phyloP scores from a whole-genome alignment of 441 rosid species.

The Adansonia madagascariensis region DNA sequence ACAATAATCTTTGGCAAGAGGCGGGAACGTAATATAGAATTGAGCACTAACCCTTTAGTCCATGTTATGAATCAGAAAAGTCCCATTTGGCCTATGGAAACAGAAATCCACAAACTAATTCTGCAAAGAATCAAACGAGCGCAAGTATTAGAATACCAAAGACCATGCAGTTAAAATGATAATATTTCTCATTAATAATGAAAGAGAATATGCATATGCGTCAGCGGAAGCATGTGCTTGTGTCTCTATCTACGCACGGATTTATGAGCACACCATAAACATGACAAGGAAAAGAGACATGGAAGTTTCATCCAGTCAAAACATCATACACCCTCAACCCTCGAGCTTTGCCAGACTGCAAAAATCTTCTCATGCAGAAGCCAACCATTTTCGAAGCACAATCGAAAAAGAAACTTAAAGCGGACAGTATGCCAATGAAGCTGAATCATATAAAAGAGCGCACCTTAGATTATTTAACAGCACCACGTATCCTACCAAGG shows the following conservation, averaged over 20 bases:
- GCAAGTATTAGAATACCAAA: background rate
- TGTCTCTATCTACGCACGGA: background rate
- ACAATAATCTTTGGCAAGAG: background rate
- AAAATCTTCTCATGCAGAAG: background rate
- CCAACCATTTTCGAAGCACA: background rate
- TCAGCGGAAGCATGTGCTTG: background rate
- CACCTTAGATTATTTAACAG: constrained; percentile 46
- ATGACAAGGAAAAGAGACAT: background rate
- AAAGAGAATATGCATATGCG: background rate
- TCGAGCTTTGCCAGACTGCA: constrained; percentile 1
- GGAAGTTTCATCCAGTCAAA: background rate
- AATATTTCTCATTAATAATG: background rate
- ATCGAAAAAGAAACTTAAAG: no score
- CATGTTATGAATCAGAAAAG: constrained; percentile 24
- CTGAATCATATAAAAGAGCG: constrained; percentile 19
- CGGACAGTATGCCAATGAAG: background rate
- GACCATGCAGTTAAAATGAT: background rate
- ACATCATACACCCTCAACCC: background rate
- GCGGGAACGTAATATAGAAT: no score
- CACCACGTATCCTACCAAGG: constrained; percentile 41
- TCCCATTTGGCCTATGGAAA: constrained; percentile 32
- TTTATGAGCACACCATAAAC: background rate
- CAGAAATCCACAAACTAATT: constrained; percentile 39
- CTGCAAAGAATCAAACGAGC: constrained; percentile 37
- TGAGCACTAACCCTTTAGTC: background rate